A percentile compares a stretch with the other conserved stretches of the same genome.
phyloP scores from a whole-genome alignment of 495 filamentous ascomycete species.

The Venustampulla echinocandica region DNA sequence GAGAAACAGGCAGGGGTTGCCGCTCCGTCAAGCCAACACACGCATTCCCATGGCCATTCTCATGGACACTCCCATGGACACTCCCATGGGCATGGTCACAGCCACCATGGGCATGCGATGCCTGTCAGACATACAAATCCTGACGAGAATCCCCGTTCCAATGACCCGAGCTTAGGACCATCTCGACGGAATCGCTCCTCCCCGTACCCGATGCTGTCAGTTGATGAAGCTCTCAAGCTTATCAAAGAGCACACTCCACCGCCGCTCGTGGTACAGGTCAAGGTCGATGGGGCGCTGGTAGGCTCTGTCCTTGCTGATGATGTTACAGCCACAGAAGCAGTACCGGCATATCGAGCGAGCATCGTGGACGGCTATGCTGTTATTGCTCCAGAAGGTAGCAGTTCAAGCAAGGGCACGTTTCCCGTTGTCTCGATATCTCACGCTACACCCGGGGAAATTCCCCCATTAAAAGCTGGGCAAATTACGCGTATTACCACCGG shows the following conservation, averaged over 20 bases:
- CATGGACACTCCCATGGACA: constrained; percentile 26
- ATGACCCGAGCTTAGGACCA: constrained; percentile 74
- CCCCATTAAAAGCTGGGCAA: constrained; percentile 57
- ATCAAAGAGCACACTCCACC: constrained; percentile 62
- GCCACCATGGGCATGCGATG: constrained; percentile 56
- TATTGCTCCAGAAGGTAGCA: constrained; percentile 44
- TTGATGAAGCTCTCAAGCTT: constrained; percentile 66
- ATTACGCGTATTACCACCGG: constrained; percentile 91
- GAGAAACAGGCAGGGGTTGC: constrained; percentile 72
- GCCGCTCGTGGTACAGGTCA: constrained; percentile 43
- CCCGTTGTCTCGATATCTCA: constrained; percentile 84
- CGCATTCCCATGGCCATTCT: constrained; percentile 19
- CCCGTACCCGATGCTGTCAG: constrained; percentile 87
- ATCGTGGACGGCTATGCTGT: constrained; percentile 98
- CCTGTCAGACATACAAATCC: constrained; percentile 65
- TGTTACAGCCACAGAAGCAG: constrained; percentile 67
- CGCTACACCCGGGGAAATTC: constrained; percentile 56
- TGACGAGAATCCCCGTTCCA: constrained; percentile 55
- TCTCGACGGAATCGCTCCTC: constrained; percentile 69
- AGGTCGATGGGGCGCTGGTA: constrained; percentile 54
- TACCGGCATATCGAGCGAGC: constrained; percentile 88
- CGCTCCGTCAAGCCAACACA: constrained; percentile 12
- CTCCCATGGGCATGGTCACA: constrained; percentile 42
- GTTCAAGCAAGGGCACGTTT: constrained; percentile 64
- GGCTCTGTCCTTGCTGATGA: constrained; percentile 77